Evolutionary conservation across 305 asterid genomes (phyloP).

Genomic region (Ilex paraguariensis): DNA sequence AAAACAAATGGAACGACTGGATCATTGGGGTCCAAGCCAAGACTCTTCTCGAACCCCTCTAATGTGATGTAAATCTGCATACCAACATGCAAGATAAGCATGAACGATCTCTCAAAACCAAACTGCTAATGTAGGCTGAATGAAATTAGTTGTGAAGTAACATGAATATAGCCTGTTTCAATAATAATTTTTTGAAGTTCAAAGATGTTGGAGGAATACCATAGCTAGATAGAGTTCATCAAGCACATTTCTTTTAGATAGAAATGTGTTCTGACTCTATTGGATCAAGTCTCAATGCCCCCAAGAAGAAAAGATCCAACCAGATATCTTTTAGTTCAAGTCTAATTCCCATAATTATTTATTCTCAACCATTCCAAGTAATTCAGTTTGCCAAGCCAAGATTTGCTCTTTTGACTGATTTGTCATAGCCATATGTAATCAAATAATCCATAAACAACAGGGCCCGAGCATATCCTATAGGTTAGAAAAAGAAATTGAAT

Average conservation of each 20-base stretch:
- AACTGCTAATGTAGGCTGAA: not conserved
- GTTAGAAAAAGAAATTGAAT: slow-evolving; percentile 5
- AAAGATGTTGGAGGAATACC: not conserved
- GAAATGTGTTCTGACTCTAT: not conserved
- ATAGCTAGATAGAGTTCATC: not conserved
- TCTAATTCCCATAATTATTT: not conserved
- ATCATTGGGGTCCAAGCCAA: slow-evolving; percentile 79
- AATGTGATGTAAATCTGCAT: slow-evolving; percentile 54
- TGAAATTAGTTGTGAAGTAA: not conserved
- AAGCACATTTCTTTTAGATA: not conserved
- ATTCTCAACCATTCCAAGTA: not conserved
- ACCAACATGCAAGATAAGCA: slow-evolving; percentile 7
- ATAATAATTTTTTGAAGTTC: not conserved
- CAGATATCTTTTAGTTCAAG: not conserved
- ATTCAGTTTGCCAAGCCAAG: slow-evolving; percentile 1
- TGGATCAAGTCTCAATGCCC: too few relatives aligned
- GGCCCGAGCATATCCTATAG: not conserved
- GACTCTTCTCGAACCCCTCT: slow-evolving; percentile 55
- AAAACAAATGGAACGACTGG: slow-evolving; percentile 64
- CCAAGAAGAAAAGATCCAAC: too few relatives aligned
- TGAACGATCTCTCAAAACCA: not conserved
- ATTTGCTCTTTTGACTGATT: not conserved
- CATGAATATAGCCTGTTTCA: not conserved
- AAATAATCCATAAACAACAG: not conserved
- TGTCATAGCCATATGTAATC: not conserved